phyloP scores from a whole-genome alignment of 441 rosid genomes.

The Gossypium gossypioides region DNA sequence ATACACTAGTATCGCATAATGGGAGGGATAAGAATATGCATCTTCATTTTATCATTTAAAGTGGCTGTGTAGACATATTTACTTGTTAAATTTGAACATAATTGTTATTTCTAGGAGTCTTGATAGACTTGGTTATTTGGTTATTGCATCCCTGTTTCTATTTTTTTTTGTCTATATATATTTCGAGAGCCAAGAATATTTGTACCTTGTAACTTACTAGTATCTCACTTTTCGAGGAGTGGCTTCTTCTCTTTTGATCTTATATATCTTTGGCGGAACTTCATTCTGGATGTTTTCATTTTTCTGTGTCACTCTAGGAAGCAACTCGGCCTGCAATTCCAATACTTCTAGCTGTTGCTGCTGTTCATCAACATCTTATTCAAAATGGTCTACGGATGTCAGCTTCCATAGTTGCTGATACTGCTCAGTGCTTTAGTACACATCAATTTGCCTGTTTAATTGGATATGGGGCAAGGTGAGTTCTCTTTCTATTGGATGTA shows the following conservation, averaged over 20 bases:
- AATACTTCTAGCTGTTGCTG: slow-evolving; percentile 92
- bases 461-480: slow-evolving; percentile 96
- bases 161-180: background rate
- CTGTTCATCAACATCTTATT: slow-evolving; percentile 98
- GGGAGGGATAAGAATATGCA: background rate
- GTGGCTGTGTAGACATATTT: background rate
- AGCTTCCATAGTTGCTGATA: slow-evolving; percentile 87
- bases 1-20: background rate
- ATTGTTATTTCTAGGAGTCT: background rate
- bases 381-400: slow-evolving; percentile 94
- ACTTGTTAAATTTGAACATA: background rate
- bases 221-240: background rate
- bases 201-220: background rate
- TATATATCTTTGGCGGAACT: background rate
- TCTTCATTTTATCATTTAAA: background rate
- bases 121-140: background rate
- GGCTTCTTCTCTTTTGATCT: background rate
- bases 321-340: slow-evolving; percentile 88
- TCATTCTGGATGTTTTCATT: background rate
- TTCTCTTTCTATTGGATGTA: slow-evolving; percentile 13
- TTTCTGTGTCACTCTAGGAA: slow-evolving; percentile 41
- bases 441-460: slow-evolving; percentile 98
- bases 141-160: slow-evolving; percentile 2
- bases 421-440: slow-evolving; percentile 98
- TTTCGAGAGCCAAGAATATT: background rate